Evolutionary conservation across 2,329 filamentous ascomycete species (phyloP).

Genomic region (Fusarium subglutinans): DNA sequence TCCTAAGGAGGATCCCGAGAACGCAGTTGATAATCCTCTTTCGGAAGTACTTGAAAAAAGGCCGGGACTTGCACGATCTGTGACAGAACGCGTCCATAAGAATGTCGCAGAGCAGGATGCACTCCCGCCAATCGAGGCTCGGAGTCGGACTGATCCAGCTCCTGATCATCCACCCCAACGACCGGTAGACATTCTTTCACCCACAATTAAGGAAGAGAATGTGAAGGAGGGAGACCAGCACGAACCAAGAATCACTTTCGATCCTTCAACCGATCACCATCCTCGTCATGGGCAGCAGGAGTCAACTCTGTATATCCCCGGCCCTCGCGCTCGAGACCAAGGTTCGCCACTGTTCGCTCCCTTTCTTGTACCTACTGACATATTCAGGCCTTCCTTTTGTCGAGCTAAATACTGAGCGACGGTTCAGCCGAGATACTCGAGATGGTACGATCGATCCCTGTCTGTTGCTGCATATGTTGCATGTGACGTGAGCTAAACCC

Average conservation of each 20-base stretch:
- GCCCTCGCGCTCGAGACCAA: constrained; percentile 46
- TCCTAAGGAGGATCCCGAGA: constrained; percentile 22
- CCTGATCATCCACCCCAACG: background rate
- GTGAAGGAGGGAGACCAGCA: background rate
- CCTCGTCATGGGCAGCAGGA: constrained; percentile 41
- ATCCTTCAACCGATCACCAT: constrained; percentile 40
- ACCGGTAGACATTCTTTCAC: background rate
- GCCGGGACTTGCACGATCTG: constrained; percentile 4
- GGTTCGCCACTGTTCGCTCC: constrained; percentile 18
- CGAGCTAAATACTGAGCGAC: constrained; percentile 36
- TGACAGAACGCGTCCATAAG: constrained; percentile 8
- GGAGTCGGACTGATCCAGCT: constrained; percentile 24
- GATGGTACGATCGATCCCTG: constrained; percentile 5
- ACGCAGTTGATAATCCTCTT: background rate
- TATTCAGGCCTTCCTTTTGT: constrained; percentile 40
- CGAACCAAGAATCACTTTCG: constrained; percentile 42
- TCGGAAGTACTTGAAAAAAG: background rate
- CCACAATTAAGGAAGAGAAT: background rate
- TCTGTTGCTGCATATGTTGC: background rate
- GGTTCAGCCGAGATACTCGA: constrained; percentile 31
- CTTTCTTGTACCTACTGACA: constrained; percentile 1
- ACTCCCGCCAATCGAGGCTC: constrained; percentile 19
- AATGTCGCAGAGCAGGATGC: background rate
- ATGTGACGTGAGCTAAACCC: background rate
- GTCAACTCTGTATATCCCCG: constrained; percentile 44